Conservation (phyloP, 2,329 filamentous ascomycete genomes). For the Phyllosticta citrichinensis region DNA sequence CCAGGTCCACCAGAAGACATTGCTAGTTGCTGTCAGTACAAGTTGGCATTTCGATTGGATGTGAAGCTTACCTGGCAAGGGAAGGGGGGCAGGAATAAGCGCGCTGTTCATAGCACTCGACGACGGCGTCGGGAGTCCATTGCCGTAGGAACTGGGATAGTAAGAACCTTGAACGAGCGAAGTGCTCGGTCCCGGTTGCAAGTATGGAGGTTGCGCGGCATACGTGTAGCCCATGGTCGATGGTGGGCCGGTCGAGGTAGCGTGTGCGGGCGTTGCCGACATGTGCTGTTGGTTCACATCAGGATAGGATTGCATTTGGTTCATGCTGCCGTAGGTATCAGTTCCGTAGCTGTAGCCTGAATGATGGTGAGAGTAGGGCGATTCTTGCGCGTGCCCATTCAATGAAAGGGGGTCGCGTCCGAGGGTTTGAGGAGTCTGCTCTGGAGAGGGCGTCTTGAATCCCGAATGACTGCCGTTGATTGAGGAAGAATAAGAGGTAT, state of each 20-base stretch:
- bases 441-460: constrained; percentile 70
- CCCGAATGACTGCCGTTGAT: constrained; percentile 44
- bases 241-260: constrained; percentile 68
- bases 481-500: constrained; percentile 47
- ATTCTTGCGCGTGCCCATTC: constrained; percentile 29
- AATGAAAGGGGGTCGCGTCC: constrained; percentile 25
- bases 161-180: constrained; percentile 48
- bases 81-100: constrained; percentile 61
- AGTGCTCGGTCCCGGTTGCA: constrained; percentile 66
- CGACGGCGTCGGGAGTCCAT: constrained; percentile 70
- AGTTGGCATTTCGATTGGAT: background rate
- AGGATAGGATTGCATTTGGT: constrained; percentile 71
- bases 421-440: constrained; percentile 43
- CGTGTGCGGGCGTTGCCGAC: constrained; percentile 63
- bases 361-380: constrained; percentile 28
- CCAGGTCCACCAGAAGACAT: constrained; percentile 13
- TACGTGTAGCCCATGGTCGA: constrained; percentile 64
- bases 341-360: constrained; percentile 24
- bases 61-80: constrained; percentile 41
- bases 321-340: constrained; percentile 54
- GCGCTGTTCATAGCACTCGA: constrained; percentile 58
- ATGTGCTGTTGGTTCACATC: constrained; percentile 72
- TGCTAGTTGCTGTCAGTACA: constrained; percentile 8
- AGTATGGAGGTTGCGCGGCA: constrained; percentile 61
- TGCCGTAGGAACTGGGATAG: constrained; percentile 63